Base-by-base conservation (phyloP, 306 rosid species). In the Vigna angularis region DNA sequence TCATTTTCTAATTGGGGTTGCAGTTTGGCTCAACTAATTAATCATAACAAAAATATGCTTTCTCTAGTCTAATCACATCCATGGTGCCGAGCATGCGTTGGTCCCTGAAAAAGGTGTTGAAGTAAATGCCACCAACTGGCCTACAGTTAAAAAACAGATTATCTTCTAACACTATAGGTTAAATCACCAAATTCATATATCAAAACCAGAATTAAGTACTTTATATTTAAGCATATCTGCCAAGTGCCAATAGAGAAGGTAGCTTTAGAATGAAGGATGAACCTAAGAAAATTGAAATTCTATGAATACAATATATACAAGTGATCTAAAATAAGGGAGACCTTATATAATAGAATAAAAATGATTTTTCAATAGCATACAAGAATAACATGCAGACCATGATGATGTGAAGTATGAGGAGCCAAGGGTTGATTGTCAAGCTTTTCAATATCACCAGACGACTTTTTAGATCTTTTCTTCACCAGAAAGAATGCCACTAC, bases 381-480 rank as follows among this genome's bases (percentile, higher is more conserved):
- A 58, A 76, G 79, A 66, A 38, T 40, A 38, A 40, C 13, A 83
- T 53, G 70, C 74, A 53, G 47, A 95, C 99, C 98, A 20, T 87
- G 93, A 32, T 85, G 85, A 80, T 69, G 78, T 66, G 88, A 7
- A 0, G 50, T 10, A 45, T 3, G 50, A 45, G 50, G 89, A 74
- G 90, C 79, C 61, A 85, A 90, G 48, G 97, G 96, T 75, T 76
- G 91, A 52, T 82, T 87, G 58, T 91, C 90, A 71, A 85, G 59
- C 94, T 88, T 96, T 83, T 93, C 97, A 20, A 84, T 24, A 72
- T 96, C 97, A 0, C 81, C n/a, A 52, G 84, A 88, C 4, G 94
- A 78, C 86, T 63, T 96, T 84, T 80, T 89, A 16, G 91, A 80
- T 90, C 81, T 90, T 91, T 82, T 88, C 91, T 87, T 96, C 86